Evolutionary conservation across 2,329 filamentous ascomycete genomes (phyloP).

Genomic region (Scytalidium sp.): DNA sequence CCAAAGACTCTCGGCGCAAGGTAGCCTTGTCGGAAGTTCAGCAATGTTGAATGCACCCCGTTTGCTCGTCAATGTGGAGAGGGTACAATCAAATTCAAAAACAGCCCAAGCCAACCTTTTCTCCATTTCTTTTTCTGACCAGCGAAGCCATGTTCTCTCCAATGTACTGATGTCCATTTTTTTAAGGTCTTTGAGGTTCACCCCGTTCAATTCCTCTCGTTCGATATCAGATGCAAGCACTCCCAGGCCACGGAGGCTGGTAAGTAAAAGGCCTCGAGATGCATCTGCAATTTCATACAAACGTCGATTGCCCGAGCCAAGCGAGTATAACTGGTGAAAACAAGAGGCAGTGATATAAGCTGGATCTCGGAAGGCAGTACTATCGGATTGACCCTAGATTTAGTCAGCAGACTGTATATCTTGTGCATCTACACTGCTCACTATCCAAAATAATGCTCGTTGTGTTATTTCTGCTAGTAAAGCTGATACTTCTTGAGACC

Average conservation of each 20-base stretch:
- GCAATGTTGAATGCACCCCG: not conserved
- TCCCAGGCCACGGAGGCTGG: slow-evolving; percentile 1
- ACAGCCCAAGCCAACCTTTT: slow-evolving; percentile 1
- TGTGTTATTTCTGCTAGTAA: slow-evolving; percentile 4
- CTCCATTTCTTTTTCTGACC: slow-evolving; percentile 1
- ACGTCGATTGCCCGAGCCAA: slow-evolving; percentile 3
- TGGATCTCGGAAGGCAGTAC: not conserved
- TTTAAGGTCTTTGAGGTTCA: not conserved
- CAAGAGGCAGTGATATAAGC: slow-evolving; percentile 3
- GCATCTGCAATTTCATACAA: slow-evolving; percentile 4
- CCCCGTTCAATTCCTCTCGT: not conserved
- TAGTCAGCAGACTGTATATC: too few species aligned
- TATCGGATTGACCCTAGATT: slow-evolving; percentile 5
- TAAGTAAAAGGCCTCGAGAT: not conserved
- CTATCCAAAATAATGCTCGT: slow-evolving; percentile 2
- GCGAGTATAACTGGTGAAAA: slow-evolving; percentile 3
- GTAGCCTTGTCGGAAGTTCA: not conserved
- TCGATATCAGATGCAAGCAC: not conserved
- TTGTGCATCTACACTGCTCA: too few species aligned
- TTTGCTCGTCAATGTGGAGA: slow-evolving; percentile 2
- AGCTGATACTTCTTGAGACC: slow-evolving; percentile 1
- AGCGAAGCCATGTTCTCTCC: not conserved
- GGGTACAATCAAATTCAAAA: slow-evolving; percentile 4
- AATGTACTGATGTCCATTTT: not conserved
- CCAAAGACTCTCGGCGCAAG: slow-evolving; percentile 1